Conservation (phyloP, 202 grass and related monocot species). For the Brachypodium distachyon region DNA sequence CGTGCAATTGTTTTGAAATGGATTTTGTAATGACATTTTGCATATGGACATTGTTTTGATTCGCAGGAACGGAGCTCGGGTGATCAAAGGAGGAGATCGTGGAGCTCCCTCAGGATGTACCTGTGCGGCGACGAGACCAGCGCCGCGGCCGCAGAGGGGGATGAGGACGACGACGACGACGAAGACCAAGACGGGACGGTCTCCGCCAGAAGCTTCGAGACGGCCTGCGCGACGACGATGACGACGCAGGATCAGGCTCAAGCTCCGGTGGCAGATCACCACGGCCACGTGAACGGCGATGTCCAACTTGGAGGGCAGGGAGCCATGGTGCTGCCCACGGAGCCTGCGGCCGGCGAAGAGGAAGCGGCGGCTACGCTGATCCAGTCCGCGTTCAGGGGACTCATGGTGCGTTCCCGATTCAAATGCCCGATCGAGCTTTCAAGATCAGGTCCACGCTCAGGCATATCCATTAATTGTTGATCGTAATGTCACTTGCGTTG, state of each 20-base stretch:
- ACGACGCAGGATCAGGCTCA: constrained; percentile 7
- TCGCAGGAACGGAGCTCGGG: constrained; percentile 37
- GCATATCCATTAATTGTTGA: not conserved
- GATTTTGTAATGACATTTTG: not conserved
- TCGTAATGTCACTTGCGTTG: not conserved
- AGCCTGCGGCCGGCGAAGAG: not conserved
- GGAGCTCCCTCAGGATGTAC: constrained; percentile 60
- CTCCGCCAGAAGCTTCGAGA: constrained; percentile 49
- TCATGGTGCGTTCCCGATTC: constrained; percentile 38
- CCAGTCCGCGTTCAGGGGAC: constrained; percentile 61
- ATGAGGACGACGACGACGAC: constrained; percentile 8
- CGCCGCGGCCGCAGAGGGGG: constrained; percentile 23
- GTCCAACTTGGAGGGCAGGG: too few relatives aligned
- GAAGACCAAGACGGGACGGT: constrained; percentile 24
- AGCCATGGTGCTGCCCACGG: not conserved
- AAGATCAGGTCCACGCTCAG: too few relatives aligned
- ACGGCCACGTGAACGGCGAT: not conserved
- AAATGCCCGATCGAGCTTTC: not conserved
- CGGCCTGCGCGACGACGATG: not conserved
- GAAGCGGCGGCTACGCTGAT: constrained; percentile 43
- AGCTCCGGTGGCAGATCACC: not conserved
- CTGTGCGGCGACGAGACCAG: constrained; percentile 70
- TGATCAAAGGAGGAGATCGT: constrained; percentile 46
- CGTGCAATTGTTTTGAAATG: not conserved
- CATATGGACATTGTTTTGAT: not conserved